Evolutionary conservation across 2,329 filamentous ascomycete species (phyloP), one percentile per base, ranked within the genome.

Genomic region (Sclerotinia subarctica): DNA sequence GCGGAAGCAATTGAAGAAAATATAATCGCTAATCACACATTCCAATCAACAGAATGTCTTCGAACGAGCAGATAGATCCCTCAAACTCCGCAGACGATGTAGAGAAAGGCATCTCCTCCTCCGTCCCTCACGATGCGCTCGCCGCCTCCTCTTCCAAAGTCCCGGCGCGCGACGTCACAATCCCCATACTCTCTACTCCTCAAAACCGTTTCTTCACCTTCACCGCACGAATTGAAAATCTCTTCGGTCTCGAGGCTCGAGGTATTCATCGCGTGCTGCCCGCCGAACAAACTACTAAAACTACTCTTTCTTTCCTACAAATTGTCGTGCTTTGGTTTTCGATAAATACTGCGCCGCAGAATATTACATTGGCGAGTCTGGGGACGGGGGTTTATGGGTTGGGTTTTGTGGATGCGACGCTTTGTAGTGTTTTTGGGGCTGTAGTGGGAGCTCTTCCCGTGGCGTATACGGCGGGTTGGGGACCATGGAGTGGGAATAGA

Each of bases 291-390:
- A 83, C 86, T 71, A 51, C 69, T 7, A 71, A 73, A 59, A 71
- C 74, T 10, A 76, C 74, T 1, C 58, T 76, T 26, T 69, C 69
- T 0, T 74, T 73, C 49, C 51, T 72, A 64, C 74, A 75, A 59
- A 76, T 77, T 58, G 80, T 81, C 59, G 74, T 85, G 63, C 77
- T 89, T 60, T 89, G 86, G 87, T 82, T 88, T 70, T 86, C 84
- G 13, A 83, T 88, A 75, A 89, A 89, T 73, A 78, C 88, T 13
- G 84, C 85, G 2, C 84, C 86, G 35, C 88, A 88, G 77, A 88
- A 89, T 71, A 83, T 89, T 56, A 87, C 86, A 0, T 79, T 89
- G n/a, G 87, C 85, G 0, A 87, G 88, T 82, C 80, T 89, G 24
- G 87, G 86, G 0, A 85, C 86, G 1, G 81, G 82, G 2, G 81